Base-by-base conservation (phyloP, 495 filamentous ascomycete species). In the Tirmania nivea region DNA sequence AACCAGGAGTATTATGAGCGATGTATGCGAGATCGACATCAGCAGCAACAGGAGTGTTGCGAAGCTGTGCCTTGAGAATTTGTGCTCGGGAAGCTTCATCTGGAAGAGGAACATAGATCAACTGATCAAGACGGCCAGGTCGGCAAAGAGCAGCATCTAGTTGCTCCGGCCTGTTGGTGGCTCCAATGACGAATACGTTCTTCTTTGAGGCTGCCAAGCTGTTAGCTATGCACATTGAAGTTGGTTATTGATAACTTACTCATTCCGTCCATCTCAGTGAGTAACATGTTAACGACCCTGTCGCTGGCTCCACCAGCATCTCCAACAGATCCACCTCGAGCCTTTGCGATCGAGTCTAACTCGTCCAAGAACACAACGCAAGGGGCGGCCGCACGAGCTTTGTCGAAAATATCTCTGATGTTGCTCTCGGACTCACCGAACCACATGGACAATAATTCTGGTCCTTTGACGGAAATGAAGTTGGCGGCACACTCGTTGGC, bases 351-450 rank as follows among this genome's bases (percentile, higher is more conserved):
- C 14, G 90, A 97, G 66, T 97, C 90, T 71, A 97, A 70, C 73
- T 97, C 90, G 60, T 97, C 90, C 57, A 97, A 76, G 83, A 97
- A 97, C 58, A 97, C 92, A 57, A 97, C 86, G 64, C 90, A 97
- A 73, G 90, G 90, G 65, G 90, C 90, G 56, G 90, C 92, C 57
- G 92, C 92, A 62, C 90, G 84, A 60, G 90, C 90, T 77, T 97
- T 97, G 79, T 97, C 90, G 72, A 97, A 97, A 63, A 97, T 97
- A 61, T 97, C 90, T 65, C 90, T 85, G 57, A 97, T 96, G 72
- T 97, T 97, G 80, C 86, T 94, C 70, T 97, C 90, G 16, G 92
- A 96, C 71, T 97, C 90, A 82, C 90, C 90, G 68, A 97, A 97
- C 90, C 90, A 97, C 90, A 97, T 97, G 65, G 86, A 94, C 55